Percentiles rank a stretch among this genome's conserved stretches.
phyloP scores from a whole-genome alignment of 148 eudicot species.

The Heliosperma pusillum region DNA sequence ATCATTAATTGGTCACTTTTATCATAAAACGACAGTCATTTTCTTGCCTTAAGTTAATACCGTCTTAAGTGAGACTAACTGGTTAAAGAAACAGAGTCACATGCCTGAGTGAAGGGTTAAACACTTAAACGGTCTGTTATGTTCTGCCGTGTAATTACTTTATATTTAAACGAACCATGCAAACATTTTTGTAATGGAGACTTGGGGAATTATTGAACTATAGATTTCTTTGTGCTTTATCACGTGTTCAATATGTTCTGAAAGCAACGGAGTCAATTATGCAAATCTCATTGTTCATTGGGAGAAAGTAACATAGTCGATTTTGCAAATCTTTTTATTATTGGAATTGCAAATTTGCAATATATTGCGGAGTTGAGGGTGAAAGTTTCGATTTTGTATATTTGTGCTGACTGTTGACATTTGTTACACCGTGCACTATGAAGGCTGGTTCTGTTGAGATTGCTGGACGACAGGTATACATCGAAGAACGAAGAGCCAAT shows the following conservation, averaged over 20 bases:
- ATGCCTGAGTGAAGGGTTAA: background rate
- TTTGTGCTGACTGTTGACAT: slow-evolving; percentile 1
- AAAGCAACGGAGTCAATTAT: background rate
- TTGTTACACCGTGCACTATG: slow-evolving; percentile 16
- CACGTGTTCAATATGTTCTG: background rate
- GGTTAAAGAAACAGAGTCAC: background rate
- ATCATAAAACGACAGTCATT: too few species aligned
- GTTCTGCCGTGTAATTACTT: background rate
- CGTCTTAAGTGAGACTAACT: too few species aligned
- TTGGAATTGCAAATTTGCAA: slow-evolving; percentile 3
- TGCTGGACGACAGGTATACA: slow-evolving; percentile 63
- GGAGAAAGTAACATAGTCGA: slow-evolving; percentile 1
- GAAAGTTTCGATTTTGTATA: background rate
- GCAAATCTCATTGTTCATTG: background rate
- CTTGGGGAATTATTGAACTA: background rate
- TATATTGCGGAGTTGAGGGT: background rate
- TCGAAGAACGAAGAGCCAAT: slow-evolving; percentile 79
- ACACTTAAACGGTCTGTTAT: background rate
- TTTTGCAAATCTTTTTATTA: background rate
- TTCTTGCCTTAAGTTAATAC: too few species aligned
- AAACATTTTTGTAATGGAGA: background rate
- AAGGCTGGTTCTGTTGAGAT: slow-evolving; percentile 73
- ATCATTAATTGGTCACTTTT: too few species aligned
- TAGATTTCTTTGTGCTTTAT: background rate
- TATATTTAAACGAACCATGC: too few species aligned